Base-by-base conservation (phyloP, 164 flowering plant species). In the Amborella trichopoda region DNA sequence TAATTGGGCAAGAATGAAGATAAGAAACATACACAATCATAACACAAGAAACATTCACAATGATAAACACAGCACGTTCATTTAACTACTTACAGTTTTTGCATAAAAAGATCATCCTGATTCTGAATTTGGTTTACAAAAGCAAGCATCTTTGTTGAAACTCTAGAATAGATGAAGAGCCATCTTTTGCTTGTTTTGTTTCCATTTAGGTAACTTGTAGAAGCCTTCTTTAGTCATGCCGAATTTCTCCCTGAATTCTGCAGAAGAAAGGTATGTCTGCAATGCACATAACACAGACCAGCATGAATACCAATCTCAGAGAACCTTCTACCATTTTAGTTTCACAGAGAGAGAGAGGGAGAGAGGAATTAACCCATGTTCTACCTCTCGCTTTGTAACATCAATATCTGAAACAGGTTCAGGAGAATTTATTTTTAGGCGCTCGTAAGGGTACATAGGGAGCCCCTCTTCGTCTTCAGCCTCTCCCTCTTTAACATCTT, bases 131-230 rank as follows among this genome's bases (percentile, higher is more conserved):
- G n/a, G n/a, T n/a, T n/a, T n/a, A n/a, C n/a, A n/a, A n/a, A n/a
- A n/a, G n/a, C n/a, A n/a, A n/a, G n/a, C n/a, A n/a, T n/a, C n/a
- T n/a, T n/a, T n/a, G n/a, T 5, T 34, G 28, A 19, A 53, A 53
- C 51, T 53, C 77, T 64, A 91, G 68, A 91, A 91, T 58, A 91
- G 63, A 5, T 82, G 81, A 59, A 91, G 78, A 22, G 95, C 81
- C 88, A 82, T 82, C 68, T 91, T 91, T 33, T 78, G 75, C 78
- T 91, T 87, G 62, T 91, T 87, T 70, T 91, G 99, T 64, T 80
- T 91, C 99, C 99, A 91, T 54, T 91, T 91, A 3, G 99, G 94
- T 46, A 82, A 60, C 81, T 83, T 91, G 44, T 75, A 74, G 73
- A 93, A 93, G 22, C 80, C 86, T 20, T 73, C 84, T 58, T 82